A percentile compares a stretch with the other conserved stretches of the same genome.
Conservation (phyloP, 2,329 filamentous ascomycete species). For the Colletotrichum sp. region DNA sequence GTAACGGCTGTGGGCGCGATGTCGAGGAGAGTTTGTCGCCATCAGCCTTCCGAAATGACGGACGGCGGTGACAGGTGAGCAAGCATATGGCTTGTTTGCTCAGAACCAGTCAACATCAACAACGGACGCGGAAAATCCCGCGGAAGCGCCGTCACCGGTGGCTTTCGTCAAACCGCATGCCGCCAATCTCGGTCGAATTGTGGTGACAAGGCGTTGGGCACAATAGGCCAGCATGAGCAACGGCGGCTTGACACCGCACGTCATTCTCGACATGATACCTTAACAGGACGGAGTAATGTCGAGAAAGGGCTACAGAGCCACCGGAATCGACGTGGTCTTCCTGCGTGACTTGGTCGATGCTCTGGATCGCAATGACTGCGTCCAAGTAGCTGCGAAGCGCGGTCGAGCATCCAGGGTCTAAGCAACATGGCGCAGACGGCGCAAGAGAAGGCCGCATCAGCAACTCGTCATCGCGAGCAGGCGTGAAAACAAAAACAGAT, state of each 20-base stretch:
- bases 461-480: slow-evolving; percentile 4
- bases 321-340: neutral
- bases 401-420: neutral
- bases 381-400: neutral
- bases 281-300: neutral
- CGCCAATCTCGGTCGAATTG: neutral
- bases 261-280: neutral
- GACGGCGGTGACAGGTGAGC: slow-evolving; percentile 1
- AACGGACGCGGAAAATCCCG: neutral
- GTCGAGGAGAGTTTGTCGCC: slow-evolving; percentile 3
- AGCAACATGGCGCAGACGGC: neutral
- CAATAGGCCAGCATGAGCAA: neutral
- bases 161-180: neutral
- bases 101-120: neutral
- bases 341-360: neutral
- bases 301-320: neutral
- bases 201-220: neutral
- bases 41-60: slow-evolving; percentile 6
- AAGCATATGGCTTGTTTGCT: neutral
- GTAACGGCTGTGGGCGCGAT: neutral
- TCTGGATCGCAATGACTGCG: neutral
- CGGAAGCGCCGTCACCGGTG: neutral
- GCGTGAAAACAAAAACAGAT: neutral
- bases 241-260: neutral
- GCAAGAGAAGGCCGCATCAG: slow-evolving; percentile 3